Evolutionary conservation across 140 eudicot species (phyloP), one percentile per base, ranked within the genome.

Genomic region (Anethum foeniculum): DNA sequence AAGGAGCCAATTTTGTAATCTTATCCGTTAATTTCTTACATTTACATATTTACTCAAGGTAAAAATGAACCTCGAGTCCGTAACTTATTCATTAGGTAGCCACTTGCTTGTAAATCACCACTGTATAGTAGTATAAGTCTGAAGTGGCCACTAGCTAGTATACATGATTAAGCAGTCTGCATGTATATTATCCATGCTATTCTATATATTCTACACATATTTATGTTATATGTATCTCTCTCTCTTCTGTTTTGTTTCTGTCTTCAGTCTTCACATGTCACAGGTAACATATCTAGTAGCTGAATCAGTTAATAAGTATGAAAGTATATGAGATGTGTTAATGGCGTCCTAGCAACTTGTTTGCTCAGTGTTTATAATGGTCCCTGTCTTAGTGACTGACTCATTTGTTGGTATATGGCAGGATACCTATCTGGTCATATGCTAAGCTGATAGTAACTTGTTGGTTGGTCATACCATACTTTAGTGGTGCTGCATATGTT

Each of bases 401-500:
- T 75, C 56, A 25, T 44, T 44, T 75, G 27, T 30, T 36, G 15
- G 12, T 52, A 13, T 13, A 38, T 79, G 79, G 34, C 90, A 94
- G 99, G 97, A 81, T 94, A 60, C 99, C 99, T 11, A 82, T 88
- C 80, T 94, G 99, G 99, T 89, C 99, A 76, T 92, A 94, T 64
- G 87, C 91, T 23, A 94, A 92, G 85, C 93, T 94, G 85, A 80
- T 92, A 13, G 78, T 88, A 11, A 92, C 97, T 25, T 94, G 97
- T 81, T 95, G 99, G 99, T 90, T 95, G 84, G 97, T 95, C 74
- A 90, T 95, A 77, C 99, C 99, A 7, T 92, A 88, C 83, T 95
- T 95, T 82, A 90, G 90, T 73, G 99, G 97, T 16, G 99, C 99
- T 68, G 87, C 99, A 34, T 89, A 89, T 78, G 97, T 95, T 11